phyloP scores from a whole-genome alignment of 495 filamentous ascomycete genomes.

The Elaphomyces granulatus region DNA sequence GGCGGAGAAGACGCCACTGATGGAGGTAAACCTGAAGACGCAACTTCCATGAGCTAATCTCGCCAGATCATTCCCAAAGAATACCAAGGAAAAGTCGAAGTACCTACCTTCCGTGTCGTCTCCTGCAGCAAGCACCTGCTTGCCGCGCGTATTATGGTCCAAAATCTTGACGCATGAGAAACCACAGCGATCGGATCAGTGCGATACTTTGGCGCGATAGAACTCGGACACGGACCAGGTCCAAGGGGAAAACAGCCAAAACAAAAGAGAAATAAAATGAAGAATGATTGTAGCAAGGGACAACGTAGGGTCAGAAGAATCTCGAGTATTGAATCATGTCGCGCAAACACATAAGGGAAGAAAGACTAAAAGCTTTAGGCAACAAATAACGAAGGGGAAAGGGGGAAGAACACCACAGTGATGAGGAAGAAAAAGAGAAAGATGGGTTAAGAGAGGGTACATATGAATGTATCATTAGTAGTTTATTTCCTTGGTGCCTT shows the following conservation, averaged over 20 bases:
- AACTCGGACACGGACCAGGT: slow-evolving; percentile 2
- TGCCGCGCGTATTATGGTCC: slow-evolving; percentile 39
- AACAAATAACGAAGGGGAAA: too few relatives aligned
- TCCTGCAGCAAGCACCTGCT: slow-evolving; percentile 42
- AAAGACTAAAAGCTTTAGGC: too few relatives aligned
- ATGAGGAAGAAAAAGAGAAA: too few relatives aligned
- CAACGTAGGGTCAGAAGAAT: slow-evolving; percentile 1
- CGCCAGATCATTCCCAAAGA: not conserved
- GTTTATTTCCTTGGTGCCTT: too few relatives aligned
- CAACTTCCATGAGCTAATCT: not conserved
- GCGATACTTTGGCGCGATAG: not conserved
- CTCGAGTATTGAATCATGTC: not conserved
- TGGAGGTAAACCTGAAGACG: slow-evolving; percentile 27
- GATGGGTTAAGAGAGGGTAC: too few relatives aligned
- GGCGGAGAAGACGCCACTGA: slow-evolving; percentile 28
- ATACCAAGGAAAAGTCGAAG: not conserved
- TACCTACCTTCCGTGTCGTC: slow-evolving; percentile 38
- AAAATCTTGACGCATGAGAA: slow-evolving; percentile 40
- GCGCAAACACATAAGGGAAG: not conserved
- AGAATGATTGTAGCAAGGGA: not conserved
- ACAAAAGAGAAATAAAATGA: not conserved
- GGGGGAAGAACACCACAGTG: too few relatives aligned
- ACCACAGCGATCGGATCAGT: slow-evolving; percentile 7
- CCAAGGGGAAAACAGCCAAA: not conserved
- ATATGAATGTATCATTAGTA: too few relatives aligned